Evolutionary conservation across 257 asterid species (phyloP).

Genomic region (Solanum corneliomulleri): DNA sequence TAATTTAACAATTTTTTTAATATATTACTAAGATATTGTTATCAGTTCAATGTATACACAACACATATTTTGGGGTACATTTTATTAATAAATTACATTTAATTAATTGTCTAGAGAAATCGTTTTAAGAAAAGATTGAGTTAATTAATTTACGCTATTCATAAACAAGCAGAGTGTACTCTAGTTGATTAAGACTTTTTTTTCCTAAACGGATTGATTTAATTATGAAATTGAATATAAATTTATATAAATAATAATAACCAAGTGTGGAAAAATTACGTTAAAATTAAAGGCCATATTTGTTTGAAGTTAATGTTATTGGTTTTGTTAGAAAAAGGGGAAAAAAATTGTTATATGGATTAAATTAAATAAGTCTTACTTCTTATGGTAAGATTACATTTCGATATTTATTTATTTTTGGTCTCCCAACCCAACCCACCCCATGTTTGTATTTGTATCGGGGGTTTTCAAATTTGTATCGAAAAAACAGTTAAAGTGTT

Average conservation of each 20-base stretch:
- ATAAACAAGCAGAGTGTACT: background rate
- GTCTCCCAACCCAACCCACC: no score
- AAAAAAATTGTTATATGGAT: background rate
- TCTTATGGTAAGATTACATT: background rate
- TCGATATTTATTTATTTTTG: background rate
- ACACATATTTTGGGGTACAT: no score
- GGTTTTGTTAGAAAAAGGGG: background rate
- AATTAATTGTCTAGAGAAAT: background rate
- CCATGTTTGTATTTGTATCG: background rate
- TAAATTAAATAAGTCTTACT: background rate
- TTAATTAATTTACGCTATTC: background rate
- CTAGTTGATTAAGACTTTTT: background rate
- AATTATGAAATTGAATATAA: background rate
- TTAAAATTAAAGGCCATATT: background rate
- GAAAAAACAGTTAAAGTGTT: rapidly evolving
- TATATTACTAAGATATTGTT: no score
- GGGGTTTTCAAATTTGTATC: rapidly evolving
- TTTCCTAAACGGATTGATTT: background rate
- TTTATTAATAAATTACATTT: background rate
- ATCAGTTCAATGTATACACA: background rate
- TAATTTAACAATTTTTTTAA: background rate
- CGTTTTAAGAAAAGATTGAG: background rate
- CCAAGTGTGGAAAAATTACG: background rate
- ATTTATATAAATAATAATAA: background rate
- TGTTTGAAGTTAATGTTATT: background rate